These are phyloP conservation scores for Suillus paluster DNA, from an alignment of 768 basidiomycete species.

Conservation along the genomic window DNA sequence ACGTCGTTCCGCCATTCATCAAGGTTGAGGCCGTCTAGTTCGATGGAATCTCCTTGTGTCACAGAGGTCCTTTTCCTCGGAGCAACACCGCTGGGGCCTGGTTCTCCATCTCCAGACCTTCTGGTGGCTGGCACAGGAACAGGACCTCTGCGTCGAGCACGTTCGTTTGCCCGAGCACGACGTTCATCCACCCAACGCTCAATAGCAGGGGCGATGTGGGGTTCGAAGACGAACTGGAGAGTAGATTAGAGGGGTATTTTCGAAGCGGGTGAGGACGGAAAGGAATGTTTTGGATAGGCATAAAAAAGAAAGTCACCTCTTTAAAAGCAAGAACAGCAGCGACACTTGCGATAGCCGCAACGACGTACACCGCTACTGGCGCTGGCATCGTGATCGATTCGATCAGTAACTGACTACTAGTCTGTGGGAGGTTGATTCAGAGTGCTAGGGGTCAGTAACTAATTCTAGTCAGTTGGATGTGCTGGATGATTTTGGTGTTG, in stretches of 20 bases:
- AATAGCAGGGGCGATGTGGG: slow-evolving; percentile 65
- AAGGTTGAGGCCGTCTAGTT: slow-evolving; percentile 61
- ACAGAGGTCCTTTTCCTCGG: slow-evolving; percentile 23
- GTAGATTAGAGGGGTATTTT: background rate
- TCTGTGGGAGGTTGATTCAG: too few relatives aligned
- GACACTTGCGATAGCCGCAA: slow-evolving; percentile 52
- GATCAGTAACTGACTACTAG: background rate
- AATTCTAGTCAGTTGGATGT: background rate
- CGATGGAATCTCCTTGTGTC: slow-evolving; percentile 36
- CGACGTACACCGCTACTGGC: slow-evolving; percentile 49
- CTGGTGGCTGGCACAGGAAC: slow-evolving; percentile 23
- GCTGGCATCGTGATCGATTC: slow-evolving; percentile 26
- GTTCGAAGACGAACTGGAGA: slow-evolving; percentile 67
- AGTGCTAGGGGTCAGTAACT: background rate
- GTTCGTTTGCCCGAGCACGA: slow-evolving; percentile 32
- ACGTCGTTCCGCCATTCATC: slow-evolving; percentile 56
- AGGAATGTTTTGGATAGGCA: background rate
- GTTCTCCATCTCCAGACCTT: slow-evolving; percentile 13
- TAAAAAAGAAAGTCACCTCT: slow-evolving; percentile 46
- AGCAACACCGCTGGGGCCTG: slow-evolving; percentile 14
- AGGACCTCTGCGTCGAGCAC: slow-evolving; percentile 27
- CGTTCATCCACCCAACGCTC: slow-evolving; percentile 46
- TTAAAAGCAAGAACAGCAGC: slow-evolving; percentile 61
- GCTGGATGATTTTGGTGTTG: background rate
- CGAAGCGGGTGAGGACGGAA: background rate